Evolutionary conservation across 2,329 filamentous ascomycete genomes (phyloP).

Genomic region (Botrytis hyacinthi): DNA sequence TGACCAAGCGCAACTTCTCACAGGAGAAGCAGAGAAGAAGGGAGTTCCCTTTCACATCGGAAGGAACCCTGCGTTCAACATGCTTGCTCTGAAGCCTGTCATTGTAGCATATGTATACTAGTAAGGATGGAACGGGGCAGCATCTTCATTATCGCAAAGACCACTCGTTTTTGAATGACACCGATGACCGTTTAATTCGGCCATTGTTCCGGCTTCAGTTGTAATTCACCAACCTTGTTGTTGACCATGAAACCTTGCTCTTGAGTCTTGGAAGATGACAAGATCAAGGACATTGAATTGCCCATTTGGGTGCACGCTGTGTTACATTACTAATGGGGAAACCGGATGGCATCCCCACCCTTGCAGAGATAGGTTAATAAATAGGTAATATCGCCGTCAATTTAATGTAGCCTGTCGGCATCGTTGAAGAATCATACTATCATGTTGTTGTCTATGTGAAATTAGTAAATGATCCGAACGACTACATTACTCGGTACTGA

Average conservation of each 20-base stretch:
- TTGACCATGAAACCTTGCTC: not conserved
- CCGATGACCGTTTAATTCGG: slow-evolving; percentile 12
- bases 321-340: slow-evolving; percentile 3
- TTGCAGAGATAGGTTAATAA: not conserved
- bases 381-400: slow-evolving; percentile 6
- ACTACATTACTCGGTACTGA: slow-evolving; percentile 5
- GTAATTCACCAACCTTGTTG: not conserved
- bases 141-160: slow-evolving; percentile 7
- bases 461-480: slow-evolving; percentile 6
- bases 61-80: slow-evolving; percentile 29
- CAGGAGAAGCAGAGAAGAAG: not conserved
- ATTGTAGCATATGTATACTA: slow-evolving; percentile 20
- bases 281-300: not conserved
- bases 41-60: slow-evolving; percentile 23
- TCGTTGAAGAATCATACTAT: not conserved
- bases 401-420: not conserved
- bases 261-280: slow-evolving; percentile 11
- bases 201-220: not conserved
- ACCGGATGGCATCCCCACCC: not conserved
- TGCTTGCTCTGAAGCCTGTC: slow-evolving; percentile 26
- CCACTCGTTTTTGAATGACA: slow-evolving; percentile 9
- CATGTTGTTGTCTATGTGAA: not conserved
- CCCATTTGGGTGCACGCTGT: not conserved
- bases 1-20: not conserved
- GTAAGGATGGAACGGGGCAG: slow-evolving; percentile 21